A percentile compares a stretch with the other conserved stretches of the same genome.
phyloP scores from a whole-genome alignment of 2,329 filamentous ascomycete species.

The Stemphylium beticola region DNA sequence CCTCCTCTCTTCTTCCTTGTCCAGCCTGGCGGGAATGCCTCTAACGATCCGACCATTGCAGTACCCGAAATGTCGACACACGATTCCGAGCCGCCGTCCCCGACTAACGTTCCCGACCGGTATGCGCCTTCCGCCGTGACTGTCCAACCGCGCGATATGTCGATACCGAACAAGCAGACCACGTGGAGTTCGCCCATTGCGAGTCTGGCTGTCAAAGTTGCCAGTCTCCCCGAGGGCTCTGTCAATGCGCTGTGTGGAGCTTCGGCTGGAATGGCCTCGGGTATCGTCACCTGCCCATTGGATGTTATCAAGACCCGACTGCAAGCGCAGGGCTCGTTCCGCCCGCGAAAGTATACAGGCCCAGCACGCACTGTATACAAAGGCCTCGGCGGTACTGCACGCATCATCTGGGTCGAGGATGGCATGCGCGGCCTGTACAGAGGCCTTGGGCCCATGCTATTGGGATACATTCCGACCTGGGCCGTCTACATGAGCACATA shows the following conservation, averaged over 20 bases:
- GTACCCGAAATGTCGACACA: conserved; percentile 47
- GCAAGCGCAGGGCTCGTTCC: conserved; percentile 90
- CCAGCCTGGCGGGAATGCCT: conserved; percentile 7
- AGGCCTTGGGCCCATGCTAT: conserved; percentile 89
- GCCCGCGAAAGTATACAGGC: conserved; percentile 57
- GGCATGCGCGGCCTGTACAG: conserved; percentile 90
- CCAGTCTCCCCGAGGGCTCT: conserved; percentile 60
- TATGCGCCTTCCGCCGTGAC: conserved; percentile 41
- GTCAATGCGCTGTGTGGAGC: conserved; percentile 88
- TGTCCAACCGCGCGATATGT: conserved; percentile 23
- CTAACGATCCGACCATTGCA: conserved; percentile 33
- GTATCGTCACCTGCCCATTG: conserved; percentile 92
- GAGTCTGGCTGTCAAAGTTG: conserved; percentile 49
- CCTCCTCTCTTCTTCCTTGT: neutral
- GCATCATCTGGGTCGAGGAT: conserved; percentile 85
- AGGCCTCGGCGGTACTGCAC: conserved; percentile 85
- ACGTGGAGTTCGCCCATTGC: conserved; percentile 35
- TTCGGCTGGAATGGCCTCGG: conserved; percentile 87
- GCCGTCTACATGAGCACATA: conserved; percentile 98
- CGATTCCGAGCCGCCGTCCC: conserved; percentile 46
- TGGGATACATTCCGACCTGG: conserved; percentile 97
- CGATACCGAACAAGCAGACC: conserved; percentile 20
- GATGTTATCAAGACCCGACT: conserved; percentile 99
- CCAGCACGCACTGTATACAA: conserved; percentile 71
- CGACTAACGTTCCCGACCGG: conserved; percentile 37